These are phyloP conservation scores for Juncus inflexus DNA, from an alignment of 176 grass and related monocot genomes.

Conservation along the genomic window DNA sequence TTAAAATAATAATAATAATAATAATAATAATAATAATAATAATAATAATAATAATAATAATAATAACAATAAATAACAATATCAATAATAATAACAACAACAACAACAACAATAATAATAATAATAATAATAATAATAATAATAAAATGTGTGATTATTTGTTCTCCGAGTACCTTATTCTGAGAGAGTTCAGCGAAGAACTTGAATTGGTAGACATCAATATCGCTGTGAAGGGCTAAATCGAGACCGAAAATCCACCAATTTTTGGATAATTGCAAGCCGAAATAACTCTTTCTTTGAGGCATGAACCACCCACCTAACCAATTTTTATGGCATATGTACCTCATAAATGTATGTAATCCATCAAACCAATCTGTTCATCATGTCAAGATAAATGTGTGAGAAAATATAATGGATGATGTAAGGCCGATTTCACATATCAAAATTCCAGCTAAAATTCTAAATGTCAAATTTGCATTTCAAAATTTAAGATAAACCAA, in stretches of 20 bases:
- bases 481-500: background rate
- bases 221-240: slow-evolving; percentile 85
- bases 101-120: too few relatives aligned
- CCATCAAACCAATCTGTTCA: slow-evolving; percentile 94
- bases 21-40: too few relatives aligned
- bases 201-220: slow-evolving; percentile 96
- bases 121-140: background rate
- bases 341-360: slow-evolving; percentile 90
- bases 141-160: background rate
- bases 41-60: too few relatives aligned
- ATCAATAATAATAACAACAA: too few relatives aligned
- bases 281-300: slow-evolving; percentile 96
- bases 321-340: slow-evolving; percentile 92
- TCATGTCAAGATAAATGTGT: slow-evolving; percentile 20
- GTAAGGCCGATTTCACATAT: background rate
- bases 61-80: too few relatives aligned
- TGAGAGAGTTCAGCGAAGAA: slow-evolving; percentile 75
- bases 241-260: slow-evolving; percentile 99
- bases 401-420: slow-evolving; percentile 13
- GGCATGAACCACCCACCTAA: slow-evolving; percentile 96
- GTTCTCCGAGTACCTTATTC: slow-evolving; percentile 51
- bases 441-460: slow-evolving; percentile 2
- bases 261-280: slow-evolving; percentile 73
- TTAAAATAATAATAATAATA: too few relatives aligned
- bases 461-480: slow-evolving; percentile 5